A percentile compares a stretch with the other conserved stretches of the same genome.
Conservation (phyloP, 2,329 filamentous ascomycete species). For the Penicillium brevicompactum region DNA sequence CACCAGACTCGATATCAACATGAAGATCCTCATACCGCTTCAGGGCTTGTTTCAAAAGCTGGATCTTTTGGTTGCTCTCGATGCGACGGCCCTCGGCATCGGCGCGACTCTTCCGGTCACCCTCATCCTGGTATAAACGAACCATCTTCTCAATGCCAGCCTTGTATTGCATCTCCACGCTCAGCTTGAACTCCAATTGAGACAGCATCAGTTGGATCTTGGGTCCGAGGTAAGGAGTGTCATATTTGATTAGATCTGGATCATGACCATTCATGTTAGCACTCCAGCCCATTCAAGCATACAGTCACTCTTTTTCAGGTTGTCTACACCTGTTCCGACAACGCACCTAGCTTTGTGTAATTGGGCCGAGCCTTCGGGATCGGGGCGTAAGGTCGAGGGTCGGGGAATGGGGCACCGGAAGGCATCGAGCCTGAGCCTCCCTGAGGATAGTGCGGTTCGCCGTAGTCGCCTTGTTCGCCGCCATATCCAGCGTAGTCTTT, state of each 20-base stretch:
- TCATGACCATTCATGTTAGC: slow-evolving; percentile 20
- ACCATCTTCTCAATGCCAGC: slow-evolving; percentile 99
- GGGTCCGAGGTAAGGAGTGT: slow-evolving; percentile 90
- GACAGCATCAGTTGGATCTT: slow-evolving; percentile 99
- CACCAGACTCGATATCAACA: slow-evolving; percentile 81
- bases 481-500: slow-evolving; percentile 65
- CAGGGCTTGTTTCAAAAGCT: slow-evolving; percentile 90
- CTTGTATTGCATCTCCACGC: slow-evolving; percentile 98
- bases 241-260: slow-evolving; percentile 95
- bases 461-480: slow-evolving; percentile 66
- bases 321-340: background rate
- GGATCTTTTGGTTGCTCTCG: slow-evolving; percentile 97
- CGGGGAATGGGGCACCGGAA: slow-evolving; percentile 75
- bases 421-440: slow-evolving; percentile 76
- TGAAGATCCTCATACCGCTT: slow-evolving; percentile 97
- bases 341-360: slow-evolving; percentile 91
- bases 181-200: slow-evolving; percentile 97
- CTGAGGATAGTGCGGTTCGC: slow-evolving; percentile 57
- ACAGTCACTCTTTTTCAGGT: background rate
- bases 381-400: slow-evolving; percentile 67
- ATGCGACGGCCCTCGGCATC: slow-evolving; percentile 87
- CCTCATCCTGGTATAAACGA: slow-evolving; percentile 94
- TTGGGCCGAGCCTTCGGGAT: slow-evolving; percentile 79
- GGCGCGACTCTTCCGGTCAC: slow-evolving; percentile 90
- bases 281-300: slow-evolving; percentile 15